Base-by-base conservation (phyloP, 2,329 filamentous ascomycete genomes). In the Zasmidium citrigriseum region DNA sequence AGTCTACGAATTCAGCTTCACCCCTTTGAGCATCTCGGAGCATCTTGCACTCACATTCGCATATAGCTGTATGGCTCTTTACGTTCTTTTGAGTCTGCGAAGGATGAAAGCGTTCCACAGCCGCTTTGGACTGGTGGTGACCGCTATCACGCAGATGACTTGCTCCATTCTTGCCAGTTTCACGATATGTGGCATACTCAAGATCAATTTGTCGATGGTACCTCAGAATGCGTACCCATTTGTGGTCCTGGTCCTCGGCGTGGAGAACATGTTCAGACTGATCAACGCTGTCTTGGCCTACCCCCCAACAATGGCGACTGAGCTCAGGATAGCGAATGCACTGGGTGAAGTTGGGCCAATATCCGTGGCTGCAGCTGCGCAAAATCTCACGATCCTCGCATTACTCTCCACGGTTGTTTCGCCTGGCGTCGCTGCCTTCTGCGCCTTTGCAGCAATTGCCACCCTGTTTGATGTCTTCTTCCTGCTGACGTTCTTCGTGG, bases 151-250 rank as follows among this genome's bases (percentile, higher is more conserved):
- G 0, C 89, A 93, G 66, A 78, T 80, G 71, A 70, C 83, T 2
- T 83, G 90, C 29, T 90, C 89, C 16, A 86, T 92, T 67, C 81
- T 90, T 74, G 90, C 89, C 3, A 92, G 89, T 72, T 90, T 93
- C 68, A 91, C 89, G 0, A 80, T 93, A 38, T 93, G 90, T 69
- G 89, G 89, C 29, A 81, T 91, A 47, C 82, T 91, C 62, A 87
- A 88, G 61, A 84, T 93, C 67, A 88, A 93, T 67, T 77, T 93
- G 16, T 89, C 88, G 10, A 86, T 85, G 63, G 88, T 93, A 51
- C 90, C 90, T 2, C 82, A 86, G 60, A 87, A 87, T 53, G 86
- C 86, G 34, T 93, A 92, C 69, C 90, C 90, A 0, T 82, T 91
- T 10, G 88, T 91, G n/a, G 84, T 93, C 9, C 80, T 92, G 41